Evolutionary conservation across 345 rosid species (phyloP).

Genomic region (Triadica sebifera): DNA sequence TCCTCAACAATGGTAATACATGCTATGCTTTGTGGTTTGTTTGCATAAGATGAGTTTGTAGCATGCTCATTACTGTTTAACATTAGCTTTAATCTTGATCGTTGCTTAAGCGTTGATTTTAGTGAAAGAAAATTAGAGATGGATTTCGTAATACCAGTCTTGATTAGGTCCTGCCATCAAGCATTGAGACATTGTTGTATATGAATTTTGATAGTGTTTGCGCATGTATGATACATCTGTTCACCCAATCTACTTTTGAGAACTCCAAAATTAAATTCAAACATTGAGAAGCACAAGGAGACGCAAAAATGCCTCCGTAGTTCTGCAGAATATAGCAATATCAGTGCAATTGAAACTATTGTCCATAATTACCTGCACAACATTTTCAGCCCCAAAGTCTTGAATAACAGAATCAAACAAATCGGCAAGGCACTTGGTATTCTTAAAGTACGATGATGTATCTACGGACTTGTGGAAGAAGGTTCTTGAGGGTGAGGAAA

Average conservation of each 20-base stretch:
- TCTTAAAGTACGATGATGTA: constrained; percentile 74
- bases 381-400: constrained; percentile 69
- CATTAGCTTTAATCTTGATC: constrained; percentile 62
- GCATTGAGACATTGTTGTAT: constrained; percentile 63
- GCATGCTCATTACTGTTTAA: constrained; percentile 69
- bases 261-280: constrained; percentile 72
- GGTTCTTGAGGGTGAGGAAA: constrained; percentile 79
- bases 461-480: constrained; percentile 80
- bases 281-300: constrained; percentile 90
- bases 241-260: constrained; percentile 87
- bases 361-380: constrained; percentile 83
- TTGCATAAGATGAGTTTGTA: constrained; percentile 48
- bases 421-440: constrained; percentile 68
- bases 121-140: constrained; percentile 69
- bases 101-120: constrained; percentile 73
- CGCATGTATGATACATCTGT: constrained; percentile 67
- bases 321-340: constrained; percentile 64
- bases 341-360: constrained; percentile 60
- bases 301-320: constrained; percentile 68
- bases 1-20: constrained; percentile 60
- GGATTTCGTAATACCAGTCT: constrained; percentile 68
- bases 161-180: constrained; percentile 71
- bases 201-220: constrained; percentile 65
- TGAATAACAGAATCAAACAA: constrained; percentile 77
- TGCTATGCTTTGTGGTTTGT: constrained; percentile 58